Base-by-base conservation (phyloP, 768 basidiomycete genomes). In the Cyclocybe cylindracea region DNA sequence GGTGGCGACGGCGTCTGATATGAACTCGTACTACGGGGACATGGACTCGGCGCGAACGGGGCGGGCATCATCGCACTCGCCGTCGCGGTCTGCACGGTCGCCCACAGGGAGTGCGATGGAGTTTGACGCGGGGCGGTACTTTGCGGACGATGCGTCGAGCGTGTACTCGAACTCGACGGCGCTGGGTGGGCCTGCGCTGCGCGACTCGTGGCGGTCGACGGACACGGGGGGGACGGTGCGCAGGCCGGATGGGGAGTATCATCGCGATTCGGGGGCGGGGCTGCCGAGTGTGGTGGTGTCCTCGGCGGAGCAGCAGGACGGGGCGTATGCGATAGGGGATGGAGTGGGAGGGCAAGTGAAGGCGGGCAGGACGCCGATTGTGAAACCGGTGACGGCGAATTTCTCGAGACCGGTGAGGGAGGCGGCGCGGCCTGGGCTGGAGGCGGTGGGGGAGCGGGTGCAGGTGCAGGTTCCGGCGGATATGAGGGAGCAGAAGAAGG, bases 401-500 rank as follows among this genome's bases (percentile, higher is more conserved):
- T 88, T 84, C 60, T 88, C 88, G 18, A 73, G 85, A 44, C 85
- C 86, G 41, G 76, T 79, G 47, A 78, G 80, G 16, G 76, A 78
- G 13, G 67, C n/a, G n/a, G n/a, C 73, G 56, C 59, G 51, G 16
- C 39, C 29, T 11, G 72, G 74, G 48, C 70, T 52, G 78, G 67
- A 70, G 19, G 69, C 68, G 24, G 75, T 79, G 8, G 72, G 89
- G n/a, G 79, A 85, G 64, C 77, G 88, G 41, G 64, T 62, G 41
- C 56, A 48, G 29, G 64, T 65, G 33, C 64, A 65, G 56, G 60
- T 63, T 38, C 69, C 69, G n/a, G 59, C 64, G 6, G 66, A 72
- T 52, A 71, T 70, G 54, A 70, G 73, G 42, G 75, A 78, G 49
- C 74, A 72, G 55, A 80, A 80, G 59, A n/a, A 70, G 37, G 70